These are phyloP conservation scores for Bipolaris gigantea DNA, from an alignment of 2,329 filamentous ascomycete species.

Conservation along the genomic window DNA sequence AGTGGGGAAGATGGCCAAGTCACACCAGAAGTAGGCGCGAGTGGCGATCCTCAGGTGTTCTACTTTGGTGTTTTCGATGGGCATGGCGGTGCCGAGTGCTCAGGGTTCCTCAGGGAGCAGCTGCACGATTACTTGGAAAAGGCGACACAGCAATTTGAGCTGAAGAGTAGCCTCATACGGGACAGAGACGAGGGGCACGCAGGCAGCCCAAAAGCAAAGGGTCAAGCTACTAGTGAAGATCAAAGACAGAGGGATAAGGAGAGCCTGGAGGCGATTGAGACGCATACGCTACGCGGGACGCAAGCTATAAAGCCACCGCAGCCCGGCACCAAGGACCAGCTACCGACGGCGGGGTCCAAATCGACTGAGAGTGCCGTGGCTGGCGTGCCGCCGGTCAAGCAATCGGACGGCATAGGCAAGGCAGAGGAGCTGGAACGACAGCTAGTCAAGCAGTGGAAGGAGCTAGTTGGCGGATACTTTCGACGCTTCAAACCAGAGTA, in stretches of 20 bases:
- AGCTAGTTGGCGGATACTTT: slow-evolving; percentile 91
- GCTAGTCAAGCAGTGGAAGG: slow-evolving; percentile 76
- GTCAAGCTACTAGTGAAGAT: slow-evolving; percentile 22
- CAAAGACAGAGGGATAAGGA: slow-evolving; percentile 40
- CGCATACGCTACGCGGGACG: slow-evolving; percentile 50
- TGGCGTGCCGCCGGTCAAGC: slow-evolving; percentile 36
- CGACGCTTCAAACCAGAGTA: slow-evolving; percentile 81
- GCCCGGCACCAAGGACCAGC: slow-evolving; percentile 22
- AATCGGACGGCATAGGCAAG: slow-evolving; percentile 57
- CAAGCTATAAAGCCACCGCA: slow-evolving; percentile 45
- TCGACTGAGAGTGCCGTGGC: slow-evolving; percentile 26
- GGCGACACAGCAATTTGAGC: slow-evolving; percentile 72
- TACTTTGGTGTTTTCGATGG: slow-evolving; percentile 98
- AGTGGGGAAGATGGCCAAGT: slow-evolving; percentile 54
- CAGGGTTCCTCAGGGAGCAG: slow-evolving; percentile 79
- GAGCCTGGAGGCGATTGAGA: slow-evolving; percentile 51
- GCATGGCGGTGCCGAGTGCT: slow-evolving; percentile 88
- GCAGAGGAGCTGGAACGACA: slow-evolving; percentile 69
- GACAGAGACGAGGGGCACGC: slow-evolving; percentile 28
- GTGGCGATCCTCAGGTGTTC: slow-evolving; percentile 92
- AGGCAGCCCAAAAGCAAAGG: slow-evolving; percentile 29
- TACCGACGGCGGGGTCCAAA: slow-evolving; percentile 32
- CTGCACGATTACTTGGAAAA: slow-evolving; percentile 89
- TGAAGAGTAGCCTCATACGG: slow-evolving; percentile 69
- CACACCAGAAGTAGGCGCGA: slow-evolving; percentile 72